Evolutionary conservation across 768 basidiomycete genomes (phyloP).

Genomic region (Kockovaella imperatae): DNA sequence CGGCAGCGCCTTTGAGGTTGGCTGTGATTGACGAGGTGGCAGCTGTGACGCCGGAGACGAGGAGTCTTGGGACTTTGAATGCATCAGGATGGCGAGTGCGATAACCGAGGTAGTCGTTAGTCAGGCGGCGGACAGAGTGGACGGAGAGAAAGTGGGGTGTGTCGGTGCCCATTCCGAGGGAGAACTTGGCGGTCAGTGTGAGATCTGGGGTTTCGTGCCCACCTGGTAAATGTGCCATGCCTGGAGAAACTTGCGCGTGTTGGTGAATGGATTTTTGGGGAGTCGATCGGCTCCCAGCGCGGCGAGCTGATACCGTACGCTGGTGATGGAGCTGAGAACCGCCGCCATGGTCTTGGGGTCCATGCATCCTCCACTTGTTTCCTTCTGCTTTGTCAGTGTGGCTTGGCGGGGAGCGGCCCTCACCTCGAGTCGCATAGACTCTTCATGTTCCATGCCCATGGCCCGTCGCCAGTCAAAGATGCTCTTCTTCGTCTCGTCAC

Average conservation of each 20-base stretch:
- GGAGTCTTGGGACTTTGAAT: constrained; percentile 20
- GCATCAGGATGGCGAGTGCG: constrained; percentile 22
- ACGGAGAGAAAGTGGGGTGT: constrained; percentile 10
- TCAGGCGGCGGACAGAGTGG: constrained; percentile 14
- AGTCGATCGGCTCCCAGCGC: constrained; percentile 24
- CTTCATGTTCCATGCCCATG: constrained; percentile 40
- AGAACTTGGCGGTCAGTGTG: neutral
- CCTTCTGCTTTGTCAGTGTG: constrained; percentile 20
- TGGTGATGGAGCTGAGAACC: constrained; percentile 31
- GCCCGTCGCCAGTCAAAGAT: constrained; percentile 29
- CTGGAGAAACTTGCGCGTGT: constrained; percentile 18
- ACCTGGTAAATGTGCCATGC: constrained; percentile 28
- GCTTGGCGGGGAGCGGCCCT: neutral
- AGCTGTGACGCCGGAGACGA: constrained; percentile 29
- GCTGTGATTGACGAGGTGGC: constrained; percentile 24
- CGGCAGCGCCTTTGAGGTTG: constrained; percentile 28
- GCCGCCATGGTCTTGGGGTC: constrained; percentile 32
- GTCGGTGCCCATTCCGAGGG: neutral
- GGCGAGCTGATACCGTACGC: constrained; percentile 32
- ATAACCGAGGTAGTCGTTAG: constrained; percentile 15
- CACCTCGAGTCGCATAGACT: constrained; percentile 30
- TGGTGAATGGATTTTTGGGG: constrained; percentile 33
- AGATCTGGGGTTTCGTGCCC: neutral
- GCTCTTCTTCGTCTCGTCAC: constrained; percentile 35
- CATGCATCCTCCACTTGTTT: constrained; percentile 39